Conservation (phyloP, 192 early-diverging fungal species). For the Chytriomyces sp. region DNA sequence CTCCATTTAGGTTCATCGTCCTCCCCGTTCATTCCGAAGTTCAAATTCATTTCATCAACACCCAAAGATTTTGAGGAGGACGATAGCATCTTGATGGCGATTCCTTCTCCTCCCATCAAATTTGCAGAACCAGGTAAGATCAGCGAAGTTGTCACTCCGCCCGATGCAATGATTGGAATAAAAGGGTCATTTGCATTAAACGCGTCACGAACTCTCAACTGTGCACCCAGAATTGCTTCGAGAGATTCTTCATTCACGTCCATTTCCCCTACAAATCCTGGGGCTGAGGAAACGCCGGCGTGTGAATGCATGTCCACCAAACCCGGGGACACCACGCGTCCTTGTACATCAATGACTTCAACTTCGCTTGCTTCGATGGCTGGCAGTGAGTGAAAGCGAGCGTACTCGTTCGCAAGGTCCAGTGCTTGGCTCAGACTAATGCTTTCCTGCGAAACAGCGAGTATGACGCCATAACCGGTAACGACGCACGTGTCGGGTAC, state of each 20-base stretch:
- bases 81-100: slow-evolving; percentile 61
- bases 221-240: slow-evolving; percentile 57
- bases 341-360: slow-evolving; percentile 57
- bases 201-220: slow-evolving; percentile 69
- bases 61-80: slow-evolving; percentile 47
- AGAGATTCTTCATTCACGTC: slow-evolving; percentile 74
- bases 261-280: slow-evolving; percentile 51
- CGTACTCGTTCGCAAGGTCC: too few species aligned
- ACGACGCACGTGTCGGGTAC: too few species aligned
- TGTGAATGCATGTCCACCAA: slow-evolving; percentile 78
- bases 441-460: too few species aligned
- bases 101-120: slow-evolving; percentile 78
- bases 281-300: slow-evolving; percentile 70
- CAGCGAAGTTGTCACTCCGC: slow-evolving; percentile 77
- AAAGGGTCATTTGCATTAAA: slow-evolving; percentile 71
- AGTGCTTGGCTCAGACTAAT: too few species aligned
- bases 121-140: slow-evolving; percentile 78
- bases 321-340: slow-evolving; percentile 74
- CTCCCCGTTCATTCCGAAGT: slow-evolving; percentile 51
- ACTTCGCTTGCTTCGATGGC: neutral
- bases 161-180: slow-evolving; percentile 59
- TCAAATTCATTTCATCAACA: slow-evolving; percentile 71
- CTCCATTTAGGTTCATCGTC: slow-evolving; percentile 63
- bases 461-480: too few species aligned
- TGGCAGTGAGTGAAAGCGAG: neutral